Base-by-base conservation (phyloP, 371 early-diverging fungal species). In the Rhizopus sp. region DNA sequence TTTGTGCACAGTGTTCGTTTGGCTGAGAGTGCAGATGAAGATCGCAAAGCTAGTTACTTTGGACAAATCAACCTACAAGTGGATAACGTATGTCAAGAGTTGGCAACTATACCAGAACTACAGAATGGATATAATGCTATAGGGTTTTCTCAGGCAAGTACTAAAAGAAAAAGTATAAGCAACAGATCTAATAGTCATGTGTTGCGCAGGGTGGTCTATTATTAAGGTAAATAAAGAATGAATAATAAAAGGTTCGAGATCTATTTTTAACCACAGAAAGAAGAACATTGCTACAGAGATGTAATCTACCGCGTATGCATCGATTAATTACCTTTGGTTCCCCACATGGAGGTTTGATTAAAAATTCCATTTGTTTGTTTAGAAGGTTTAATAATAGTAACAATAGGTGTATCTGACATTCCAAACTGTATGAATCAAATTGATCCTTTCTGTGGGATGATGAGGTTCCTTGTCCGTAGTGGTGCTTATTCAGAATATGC, bases 81-180 rank as follows among this genome's bases (percentile, higher is more conserved):
- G 62, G 53, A 64, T 23, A 10, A 37, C 10, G 89, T 88, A 0
- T 91, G 90, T 57, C 51, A 76, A 3, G 77, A 87, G 50, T 64
- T 93, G 39, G 53, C 68, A 3, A 61, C 37, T 10, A 78, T 88
- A 33, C 67, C 70, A 4, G 81, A 85, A 50, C 82, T 96, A 9
- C 29, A 64, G 17, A 54, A 73, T 47, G 95, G 94, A 0, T 94
- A 93, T 71, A 90, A 96, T 69, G 91, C 92, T 29, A 76, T 97
- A 51, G 98, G 98, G n/a, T 95, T 97, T 72, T 95, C 95, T 4
- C 97, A 97, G 68, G 87, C 80, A 63, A 62, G 23, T 57, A 6
- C n/a, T 42, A 50, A 42, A 16, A 42, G 15, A 34, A 31, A 39
- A 23, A 38, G 23, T 23, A 23, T 23, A 23, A 23, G 23, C 23